Evolutionary conservation across 495 filamentous ascomycete genomes (phyloP).

Genomic region (Wilcoxina mikolae): DNA sequence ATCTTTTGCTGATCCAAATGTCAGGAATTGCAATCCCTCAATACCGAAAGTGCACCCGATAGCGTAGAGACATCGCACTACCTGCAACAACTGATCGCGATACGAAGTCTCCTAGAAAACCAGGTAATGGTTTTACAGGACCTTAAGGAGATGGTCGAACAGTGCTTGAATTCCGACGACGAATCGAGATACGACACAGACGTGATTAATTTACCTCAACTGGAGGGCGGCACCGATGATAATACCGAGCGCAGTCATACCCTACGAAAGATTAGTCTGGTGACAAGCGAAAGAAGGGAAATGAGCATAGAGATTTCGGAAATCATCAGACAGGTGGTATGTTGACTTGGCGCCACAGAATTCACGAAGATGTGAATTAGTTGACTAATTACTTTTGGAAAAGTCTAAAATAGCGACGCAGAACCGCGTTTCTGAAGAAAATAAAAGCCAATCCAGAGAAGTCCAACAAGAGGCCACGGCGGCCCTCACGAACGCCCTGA

Average conservation of each 20-base stretch:
- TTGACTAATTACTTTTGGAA: no score
- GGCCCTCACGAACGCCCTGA: neutral
- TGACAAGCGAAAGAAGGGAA: no score
- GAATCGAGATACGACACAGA: neutral
- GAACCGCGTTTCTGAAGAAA: no score
- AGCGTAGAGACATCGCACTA: neutral
- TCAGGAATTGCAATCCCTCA: neutral
- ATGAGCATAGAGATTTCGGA: no score
- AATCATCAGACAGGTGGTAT: no score
- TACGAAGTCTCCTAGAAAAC: neutral
- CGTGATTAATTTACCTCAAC: neutral
- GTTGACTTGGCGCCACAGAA: no score
- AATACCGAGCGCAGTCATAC: no score
- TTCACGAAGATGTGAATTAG: no score
- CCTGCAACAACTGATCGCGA: neutral
- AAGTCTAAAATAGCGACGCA: no score
- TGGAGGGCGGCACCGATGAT: no score
- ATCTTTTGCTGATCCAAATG: neutral
- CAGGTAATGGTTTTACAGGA: neutral
- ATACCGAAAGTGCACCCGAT: neutral
- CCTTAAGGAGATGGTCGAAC: neutral
- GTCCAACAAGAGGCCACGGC: neutral
- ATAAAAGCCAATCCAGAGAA: no score
- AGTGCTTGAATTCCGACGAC: neutral
- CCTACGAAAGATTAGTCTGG: no score